Base-by-base conservation (phyloP, 2,329 filamentous ascomycete species). In the Fusarium bactridioides region DNA sequence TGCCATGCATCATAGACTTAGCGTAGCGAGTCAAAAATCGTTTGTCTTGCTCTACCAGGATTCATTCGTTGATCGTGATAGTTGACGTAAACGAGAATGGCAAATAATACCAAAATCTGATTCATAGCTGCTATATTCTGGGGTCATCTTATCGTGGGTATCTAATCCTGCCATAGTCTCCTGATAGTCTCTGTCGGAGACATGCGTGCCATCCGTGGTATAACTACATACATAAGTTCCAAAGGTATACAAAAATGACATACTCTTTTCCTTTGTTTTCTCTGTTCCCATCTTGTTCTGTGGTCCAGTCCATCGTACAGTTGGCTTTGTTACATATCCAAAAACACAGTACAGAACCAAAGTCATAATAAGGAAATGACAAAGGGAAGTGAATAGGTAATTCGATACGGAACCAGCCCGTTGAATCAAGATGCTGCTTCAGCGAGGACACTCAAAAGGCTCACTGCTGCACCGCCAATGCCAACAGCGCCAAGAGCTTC, bases 381-480 rank as follows among this genome's bases (percentile, higher is more conserved):
- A 69, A 59, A 63, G 23, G 35, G 53, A 67, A 67, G 9, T 16
- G 29, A 56, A 59, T 21, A 23, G 29, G 38, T 37, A 47, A 23
- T 64, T 29, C 37, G 31, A n/a, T 51, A 44, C 60, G 58, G 67
- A 72, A 25, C 59, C 62, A 47, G 63, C 44, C 73, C 71, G 63
- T 44, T 41, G 15, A 29, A 67, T 68, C 51, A 70, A 15, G 78
- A 78, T 9, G 88, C 88, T 31, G 88, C 89, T 76, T 91, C 88
- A 8, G 86, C 85, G 37, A 91, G 79, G 3, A 90, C 88, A 60
- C 86, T 86, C 50, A 91, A 75, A 67, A 91, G 78, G 59, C 87
- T 89, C 6, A 86, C 88, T 1, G 89, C 89, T 1, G 88, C 89
- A 15, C 89, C 88, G 8, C 89, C 89, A 35, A 91, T 87, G 3